These are phyloP conservation scores for Cystobasidiaceae sp. DNA, from an alignment of 1,284 basidiomycete genomes.

Conservation along the genomic window DNA sequence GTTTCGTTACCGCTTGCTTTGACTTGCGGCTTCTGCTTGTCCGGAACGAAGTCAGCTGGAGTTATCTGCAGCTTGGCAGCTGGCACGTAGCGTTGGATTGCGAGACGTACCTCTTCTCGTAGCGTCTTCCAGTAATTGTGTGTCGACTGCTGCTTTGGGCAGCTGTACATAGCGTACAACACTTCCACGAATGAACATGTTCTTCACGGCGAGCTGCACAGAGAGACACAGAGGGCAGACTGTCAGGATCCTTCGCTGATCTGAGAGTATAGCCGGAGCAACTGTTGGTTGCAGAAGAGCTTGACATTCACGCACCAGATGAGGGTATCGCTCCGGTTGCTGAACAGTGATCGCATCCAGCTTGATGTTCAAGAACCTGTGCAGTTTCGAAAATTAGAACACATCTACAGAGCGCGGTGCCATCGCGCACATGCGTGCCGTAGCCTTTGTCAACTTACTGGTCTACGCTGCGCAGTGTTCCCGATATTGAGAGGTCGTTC, in stretches of 20 bases:
- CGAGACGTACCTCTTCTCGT: conserved; percentile 67
- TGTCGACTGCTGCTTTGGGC: conserved; percentile 87
- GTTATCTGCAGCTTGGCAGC: too few relatives aligned
- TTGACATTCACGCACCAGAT: conserved; percentile 66
- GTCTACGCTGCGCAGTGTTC: conserved; percentile 94
- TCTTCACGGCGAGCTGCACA: conserved; percentile 90
- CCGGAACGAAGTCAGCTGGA: too few relatives aligned
- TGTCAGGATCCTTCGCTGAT: not conserved
- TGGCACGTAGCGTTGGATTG: not conserved
- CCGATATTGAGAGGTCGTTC: conserved; percentile 96
- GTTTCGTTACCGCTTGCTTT: conserved; percentile 22
- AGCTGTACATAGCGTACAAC: conserved; percentile 97
- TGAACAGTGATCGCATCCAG: conserved; percentile 89
- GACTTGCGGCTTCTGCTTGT: conserved; percentile 19
- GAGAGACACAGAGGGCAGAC: conserved; percentile 33
- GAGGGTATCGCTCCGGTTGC: conserved; percentile 88
- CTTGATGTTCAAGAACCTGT: conserved; percentile 92
- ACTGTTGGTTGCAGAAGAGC: conserved; percentile 22
- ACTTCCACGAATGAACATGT: conserved; percentile 96
- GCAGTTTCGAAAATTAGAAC: conserved; percentile 36
- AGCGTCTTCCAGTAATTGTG: conserved; percentile 92
- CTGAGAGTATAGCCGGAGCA: too few relatives aligned
- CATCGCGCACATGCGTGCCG: too few relatives aligned
- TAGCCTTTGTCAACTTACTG: conserved; percentile 76
- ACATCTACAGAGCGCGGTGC: not conserved